A percentile compares a stretch with the other conserved stretches of the same genome.
These are phyloP conservation scores for Gnetum montanum DNA, from an alignment of 75 land plant species.

Conservation along the genomic window DNA sequence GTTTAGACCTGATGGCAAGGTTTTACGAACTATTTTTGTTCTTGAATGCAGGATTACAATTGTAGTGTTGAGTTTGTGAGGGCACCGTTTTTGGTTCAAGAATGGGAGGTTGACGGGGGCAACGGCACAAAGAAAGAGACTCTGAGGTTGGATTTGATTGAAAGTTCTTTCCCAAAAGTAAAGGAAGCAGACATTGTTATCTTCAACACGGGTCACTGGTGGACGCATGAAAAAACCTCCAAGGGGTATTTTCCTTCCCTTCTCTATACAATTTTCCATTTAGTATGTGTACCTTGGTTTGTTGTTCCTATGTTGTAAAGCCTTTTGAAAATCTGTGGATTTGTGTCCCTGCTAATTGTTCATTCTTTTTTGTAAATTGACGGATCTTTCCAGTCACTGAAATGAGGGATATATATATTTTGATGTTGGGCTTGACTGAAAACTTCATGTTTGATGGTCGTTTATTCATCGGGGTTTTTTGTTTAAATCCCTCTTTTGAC, in stretches of 20 bases:
- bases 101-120: conserved; percentile 38
- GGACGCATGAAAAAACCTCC: conserved; percentile 86
- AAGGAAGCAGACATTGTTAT: conserved; percentile 67
- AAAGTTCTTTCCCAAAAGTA: conserved; percentile 33
- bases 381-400: too few relatives aligned
- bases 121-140: conserved; percentile 52
- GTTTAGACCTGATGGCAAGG: background rate
- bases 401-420: too few relatives aligned
- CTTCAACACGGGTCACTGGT: conserved; percentile 98
- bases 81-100: conserved; percentile 67
- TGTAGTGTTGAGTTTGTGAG: conserved; percentile 68
- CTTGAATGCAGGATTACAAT: conserved; percentile 55
- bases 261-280: too few relatives aligned
- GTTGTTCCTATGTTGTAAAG: too few relatives aligned
- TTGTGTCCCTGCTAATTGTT: too few relatives aligned
- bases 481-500: too few relatives aligned
- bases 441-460: too few relatives aligned
- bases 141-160: conserved; percentile 59
- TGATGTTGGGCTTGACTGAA: too few relatives aligned
- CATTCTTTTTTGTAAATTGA: too few relatives aligned
- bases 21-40: background rate
- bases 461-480: too few relatives aligned
- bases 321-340: too few relatives aligned
- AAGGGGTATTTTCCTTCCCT: conserved; percentile 42
- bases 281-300: too few relatives aligned